These are phyloP conservation scores for Aspergillus jensenii DNA, from an alignment of 2,329 filamentous ascomycete genomes.

Conservation along the genomic window DNA sequence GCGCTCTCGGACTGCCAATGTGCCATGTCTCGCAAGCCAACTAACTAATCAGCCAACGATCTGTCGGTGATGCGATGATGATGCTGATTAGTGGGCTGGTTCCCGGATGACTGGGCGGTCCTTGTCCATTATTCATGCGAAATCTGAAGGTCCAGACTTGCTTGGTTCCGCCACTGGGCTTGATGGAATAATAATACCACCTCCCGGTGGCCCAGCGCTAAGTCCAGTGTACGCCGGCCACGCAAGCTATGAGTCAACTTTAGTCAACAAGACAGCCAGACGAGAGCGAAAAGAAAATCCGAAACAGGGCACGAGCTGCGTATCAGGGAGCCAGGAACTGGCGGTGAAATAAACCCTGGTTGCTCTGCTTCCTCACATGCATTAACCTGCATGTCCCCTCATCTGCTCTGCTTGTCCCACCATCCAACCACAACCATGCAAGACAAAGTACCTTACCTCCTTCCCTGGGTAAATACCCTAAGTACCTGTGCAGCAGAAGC, in stretches of 20 bases:
- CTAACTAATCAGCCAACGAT: background rate
- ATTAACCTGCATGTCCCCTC: constrained; percentile 2
- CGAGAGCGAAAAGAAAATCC: background rate
- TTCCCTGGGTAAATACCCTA: too few relatives aligned
- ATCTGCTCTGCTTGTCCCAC: constrained; percentile 1
- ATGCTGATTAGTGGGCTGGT: background rate
- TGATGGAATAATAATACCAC: background rate
- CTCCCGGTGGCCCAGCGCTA: background rate
- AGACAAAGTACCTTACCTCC: background rate
- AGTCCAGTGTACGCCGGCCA: background rate
- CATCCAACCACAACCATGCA: background rate
- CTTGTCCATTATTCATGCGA: background rate
- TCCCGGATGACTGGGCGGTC: background rate
- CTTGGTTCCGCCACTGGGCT: background rate
- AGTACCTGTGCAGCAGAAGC: background rate
- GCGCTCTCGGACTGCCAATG: background rate
- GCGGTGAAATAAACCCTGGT: background rate
- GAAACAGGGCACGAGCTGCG: background rate
- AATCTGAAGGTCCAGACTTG: background rate
- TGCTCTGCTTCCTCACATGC: background rate
- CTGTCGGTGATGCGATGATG: background rate
- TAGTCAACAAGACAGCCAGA: background rate
- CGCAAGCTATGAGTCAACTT: background rate
- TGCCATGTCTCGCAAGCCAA: background rate
- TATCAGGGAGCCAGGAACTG: background rate